A percentile compares a stretch with the other conserved stretches of the same genome.
Evolutionary conservation across 345 rosid genomes (phyloP).

Genomic region (Cardamine occulta): DNA sequence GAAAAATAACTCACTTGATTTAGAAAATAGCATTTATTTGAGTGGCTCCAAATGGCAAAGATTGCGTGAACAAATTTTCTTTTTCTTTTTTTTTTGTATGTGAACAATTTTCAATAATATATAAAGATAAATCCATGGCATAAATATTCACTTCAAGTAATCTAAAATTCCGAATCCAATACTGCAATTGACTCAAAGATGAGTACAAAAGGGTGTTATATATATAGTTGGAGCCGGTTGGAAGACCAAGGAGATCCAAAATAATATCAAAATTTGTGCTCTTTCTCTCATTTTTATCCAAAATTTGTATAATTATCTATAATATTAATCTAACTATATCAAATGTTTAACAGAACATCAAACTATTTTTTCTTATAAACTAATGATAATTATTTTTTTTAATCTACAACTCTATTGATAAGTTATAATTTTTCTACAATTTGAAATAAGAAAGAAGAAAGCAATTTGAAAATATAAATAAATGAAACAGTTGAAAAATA

Average conservation of each 20-base stretch:
- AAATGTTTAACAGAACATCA: too few relatives aligned
- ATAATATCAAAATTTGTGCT: too few relatives aligned
- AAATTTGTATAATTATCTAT: too few relatives aligned
- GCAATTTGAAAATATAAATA: background rate
- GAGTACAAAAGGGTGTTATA: too few relatives aligned
- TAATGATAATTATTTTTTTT: too few relatives aligned
- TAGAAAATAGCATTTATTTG: background rate
- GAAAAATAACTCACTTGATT: background rate
- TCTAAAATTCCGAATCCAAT: too few relatives aligned
- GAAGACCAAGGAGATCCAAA: background rate
- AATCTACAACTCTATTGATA: background rate
- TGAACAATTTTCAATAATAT: background rate
- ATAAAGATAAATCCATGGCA: constrained; percentile 2
- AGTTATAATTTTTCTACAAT: background rate
- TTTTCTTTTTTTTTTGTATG: background rate
- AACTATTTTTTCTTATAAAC: too few relatives aligned
- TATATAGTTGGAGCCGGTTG: background rate
- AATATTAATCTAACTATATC: too few relatives aligned
- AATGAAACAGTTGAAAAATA: background rate
- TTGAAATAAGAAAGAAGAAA: background rate
- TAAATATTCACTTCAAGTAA: constrained; percentile 14
- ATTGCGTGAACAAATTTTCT: background rate
- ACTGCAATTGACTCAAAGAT: too few relatives aligned
- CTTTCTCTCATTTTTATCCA: too few relatives aligned
- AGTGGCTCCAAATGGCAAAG: constrained; percentile 14